Evolutionary conservation across 257 asterid genomes (phyloP), one percentile per base, ranked within the genome.

Genomic region (Hygrophila difformis): DNA sequence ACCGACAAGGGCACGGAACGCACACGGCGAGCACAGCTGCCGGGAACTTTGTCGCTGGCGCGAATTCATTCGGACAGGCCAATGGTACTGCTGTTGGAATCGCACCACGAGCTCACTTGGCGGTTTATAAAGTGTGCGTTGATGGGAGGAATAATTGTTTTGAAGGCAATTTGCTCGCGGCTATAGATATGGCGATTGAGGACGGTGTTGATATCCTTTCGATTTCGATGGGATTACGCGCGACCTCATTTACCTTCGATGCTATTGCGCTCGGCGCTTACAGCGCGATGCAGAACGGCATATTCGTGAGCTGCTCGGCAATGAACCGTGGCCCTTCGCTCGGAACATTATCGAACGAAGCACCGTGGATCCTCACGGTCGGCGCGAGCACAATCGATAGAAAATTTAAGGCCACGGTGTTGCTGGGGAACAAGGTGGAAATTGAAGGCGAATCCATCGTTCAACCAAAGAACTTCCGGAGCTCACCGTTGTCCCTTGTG

Each of bases 1-100:
- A 77, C 29, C 10, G 9, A 0, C 5, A 2, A 7, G 92, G 87
- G 4, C 92, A 80, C 16, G 87, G 87, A 3, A 71, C 81, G 0
- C 92, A 77, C 58, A 60, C 76, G 1, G 72, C 92, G 0, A 28
- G 78, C 60, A 80, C 70, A 1, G 87, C 87, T 0, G 83, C 78
- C 0, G 92, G 92, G 9, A 47, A 55, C 26, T 77, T 65, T n/a
- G 87, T 55, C 3, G 15, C 18, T 0, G 68, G 73, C 12, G 87
- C 87, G 0, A 72, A 61, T 36, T 51, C 60, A 1, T 63, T n/a
- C 14, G 83, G 92, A 2, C 57, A 40, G 15, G 87, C 81, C 1
- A 55, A 66, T 1, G 79, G 79, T 23, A 63, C 64, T 3, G 74
- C 79, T 3, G 65, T 20, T 6, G 79, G 79, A 1, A 22, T 67